Conservation (phyloP, 495 filamentous ascomycete genomes). For the Evernia prunastri region DNA sequence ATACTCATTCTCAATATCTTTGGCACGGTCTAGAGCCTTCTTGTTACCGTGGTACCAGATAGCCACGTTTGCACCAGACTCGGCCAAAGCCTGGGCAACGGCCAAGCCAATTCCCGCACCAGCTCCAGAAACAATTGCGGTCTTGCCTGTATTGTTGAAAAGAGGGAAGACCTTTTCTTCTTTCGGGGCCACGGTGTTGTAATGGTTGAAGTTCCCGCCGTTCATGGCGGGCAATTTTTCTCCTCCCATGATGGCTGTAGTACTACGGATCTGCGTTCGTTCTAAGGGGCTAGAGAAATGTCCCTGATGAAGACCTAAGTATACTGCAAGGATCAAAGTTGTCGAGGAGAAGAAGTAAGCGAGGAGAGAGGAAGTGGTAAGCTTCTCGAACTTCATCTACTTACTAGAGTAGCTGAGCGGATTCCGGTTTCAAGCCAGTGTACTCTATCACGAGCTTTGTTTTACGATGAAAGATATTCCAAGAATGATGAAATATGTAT, state of each 20-base stretch:
- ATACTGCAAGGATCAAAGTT: background rate
- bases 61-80: slow-evolving; percentile 81
- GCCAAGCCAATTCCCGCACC: slow-evolving; percentile 75
- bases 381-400: slow-evolving; percentile 1
- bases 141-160: slow-evolving; percentile 77
- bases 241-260: background rate
- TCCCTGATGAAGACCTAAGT: background rate
- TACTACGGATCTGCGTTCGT: background rate
- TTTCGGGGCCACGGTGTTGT: slow-evolving; percentile 53
- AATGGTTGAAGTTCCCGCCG: slow-evolving; percentile 46
- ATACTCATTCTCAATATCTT: slow-evolving; percentile 63
- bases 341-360: background rate
- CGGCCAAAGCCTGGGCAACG: slow-evolving; percentile 69
- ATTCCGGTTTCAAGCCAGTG: background rate
- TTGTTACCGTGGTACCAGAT: slow-evolving; percentile 81
- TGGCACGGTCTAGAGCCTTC: slow-evolving; percentile 61
- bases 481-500: too few species aligned
- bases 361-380: background rate
- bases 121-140: slow-evolving; percentile 77
- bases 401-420: background rate
- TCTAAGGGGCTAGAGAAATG: background rate
- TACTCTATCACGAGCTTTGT: background rate
- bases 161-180: slow-evolving; percentile 63
- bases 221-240: slow-evolving; percentile 10
- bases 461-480: too few species aligned